phyloP scores from a whole-genome alignment of 768 basidiomycete species.

The Amanita polypyramis region DNA sequence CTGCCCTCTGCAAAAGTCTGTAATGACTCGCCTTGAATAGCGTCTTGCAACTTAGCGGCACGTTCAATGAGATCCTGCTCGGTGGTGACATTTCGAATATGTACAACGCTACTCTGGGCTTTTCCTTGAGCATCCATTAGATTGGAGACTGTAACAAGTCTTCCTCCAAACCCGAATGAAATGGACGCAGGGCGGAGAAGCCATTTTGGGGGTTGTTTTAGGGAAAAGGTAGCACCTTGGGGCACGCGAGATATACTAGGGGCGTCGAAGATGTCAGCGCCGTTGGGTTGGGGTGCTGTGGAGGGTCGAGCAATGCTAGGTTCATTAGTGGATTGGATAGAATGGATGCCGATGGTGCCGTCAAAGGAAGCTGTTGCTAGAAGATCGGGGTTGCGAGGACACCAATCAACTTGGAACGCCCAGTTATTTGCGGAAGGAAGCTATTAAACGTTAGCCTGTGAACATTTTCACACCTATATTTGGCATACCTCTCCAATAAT shows the following conservation, averaged over 20 bases:
- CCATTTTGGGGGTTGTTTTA: conserved; percentile 97
- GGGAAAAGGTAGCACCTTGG: conserved; percentile 54
- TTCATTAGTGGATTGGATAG: conserved; percentile 82
- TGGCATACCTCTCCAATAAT: conserved; percentile 81
- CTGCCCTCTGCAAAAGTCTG: conserved; percentile 61
- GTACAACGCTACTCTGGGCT: conserved; percentile 73
- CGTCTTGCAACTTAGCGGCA: conserved; percentile 53
- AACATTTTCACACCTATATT: conserved; percentile 2
- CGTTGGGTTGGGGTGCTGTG: conserved; percentile 38
- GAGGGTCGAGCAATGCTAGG: conserved; percentile 25
- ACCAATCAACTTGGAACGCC: conserved; percentile 98
- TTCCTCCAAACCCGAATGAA: conserved; percentile 90
- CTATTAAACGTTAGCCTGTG: conserved; percentile 22
- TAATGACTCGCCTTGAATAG: conserved; percentile 47
- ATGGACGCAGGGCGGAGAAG: conserved; percentile 71
- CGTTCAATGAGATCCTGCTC: conserved; percentile 68
- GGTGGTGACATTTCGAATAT: conserved; percentile 68
- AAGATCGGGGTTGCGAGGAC: conserved; percentile 78
- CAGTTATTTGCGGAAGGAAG: conserved; percentile 89
- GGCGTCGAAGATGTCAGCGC: conserved; percentile 72
- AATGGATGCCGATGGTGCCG: conserved; percentile 88
- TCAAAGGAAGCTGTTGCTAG: conserved; percentile 93
- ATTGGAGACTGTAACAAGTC: conserved; percentile 73
- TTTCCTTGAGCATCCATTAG: conserved; percentile 66
- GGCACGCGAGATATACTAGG: conserved; percentile 40